Evolutionary conservation across 2,329 filamentous ascomycete genomes (phyloP).

Genomic region (Gliomastix tumulicola): DNA sequence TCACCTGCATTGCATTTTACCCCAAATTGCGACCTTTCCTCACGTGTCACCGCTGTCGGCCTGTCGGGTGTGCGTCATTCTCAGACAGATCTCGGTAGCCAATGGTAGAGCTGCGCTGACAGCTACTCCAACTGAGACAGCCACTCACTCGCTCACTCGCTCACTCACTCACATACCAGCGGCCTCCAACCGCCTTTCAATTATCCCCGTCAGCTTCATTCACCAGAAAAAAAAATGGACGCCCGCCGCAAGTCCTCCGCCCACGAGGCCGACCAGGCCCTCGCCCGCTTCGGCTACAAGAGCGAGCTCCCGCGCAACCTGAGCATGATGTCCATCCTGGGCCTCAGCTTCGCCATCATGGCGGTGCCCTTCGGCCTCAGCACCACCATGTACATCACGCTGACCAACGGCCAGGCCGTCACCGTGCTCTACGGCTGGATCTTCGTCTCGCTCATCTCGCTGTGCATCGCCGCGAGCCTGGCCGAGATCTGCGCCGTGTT

Average conservation of each 20-base stretch:
- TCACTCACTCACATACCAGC: too few species aligned
- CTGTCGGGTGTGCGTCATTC: too few species aligned
- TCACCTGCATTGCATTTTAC: too few species aligned
- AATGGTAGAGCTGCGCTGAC: too few species aligned
- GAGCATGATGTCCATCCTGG: conserved; percentile 39
- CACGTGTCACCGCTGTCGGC: too few species aligned
- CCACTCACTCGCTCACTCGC: too few species aligned
- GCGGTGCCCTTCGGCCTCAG: conserved; percentile 43
- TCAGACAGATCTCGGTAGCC: too few species aligned
- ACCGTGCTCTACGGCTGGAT: conserved; percentile 66
- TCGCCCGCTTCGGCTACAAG: conserved; percentile 42
- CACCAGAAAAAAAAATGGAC: too few species aligned
- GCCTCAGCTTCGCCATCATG: conserved; percentile 44
- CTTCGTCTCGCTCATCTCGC: conserved; percentile 59
- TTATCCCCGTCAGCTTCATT: too few species aligned
- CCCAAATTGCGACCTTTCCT: too few species aligned
- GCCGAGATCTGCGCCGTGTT: conserved; percentile 69
- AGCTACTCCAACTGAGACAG: too few species aligned
- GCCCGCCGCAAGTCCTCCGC: conserved; percentile 2
- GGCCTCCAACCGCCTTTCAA: too few species aligned
- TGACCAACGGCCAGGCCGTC: conserved; percentile 69
- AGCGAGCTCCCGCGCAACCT: conserved; percentile 42
- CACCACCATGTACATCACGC: conserved; percentile 38
- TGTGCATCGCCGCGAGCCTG: conserved; percentile 64
- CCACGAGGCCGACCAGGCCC: conserved; percentile 28